phyloP scores from a whole-genome alignment of 306 rosid genomes.

The Chamaecrista fasciculata region DNA sequence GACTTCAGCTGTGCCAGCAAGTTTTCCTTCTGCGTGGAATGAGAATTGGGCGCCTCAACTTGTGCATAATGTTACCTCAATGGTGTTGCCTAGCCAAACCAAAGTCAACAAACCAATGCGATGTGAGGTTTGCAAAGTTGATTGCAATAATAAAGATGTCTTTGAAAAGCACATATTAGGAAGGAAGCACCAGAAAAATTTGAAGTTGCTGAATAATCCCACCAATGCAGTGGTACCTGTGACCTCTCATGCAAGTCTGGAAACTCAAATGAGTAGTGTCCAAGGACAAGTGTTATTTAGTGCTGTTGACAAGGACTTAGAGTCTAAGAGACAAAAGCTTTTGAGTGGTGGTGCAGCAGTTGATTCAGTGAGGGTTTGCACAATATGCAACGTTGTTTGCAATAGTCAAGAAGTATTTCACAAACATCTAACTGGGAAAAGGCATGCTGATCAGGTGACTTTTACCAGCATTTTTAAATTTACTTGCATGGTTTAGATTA shows the following conservation, averaged over 20 bases:
- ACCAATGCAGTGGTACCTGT: constrained; percentile 5
- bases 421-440: constrained; percentile 61
- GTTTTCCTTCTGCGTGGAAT: constrained; percentile 36
- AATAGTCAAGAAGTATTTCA: constrained; percentile 52
- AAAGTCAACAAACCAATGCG: constrained; percentile 29
- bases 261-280: constrained; percentile 26
- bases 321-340: constrained; percentile 45
- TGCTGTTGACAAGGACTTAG: constrained; percentile 32
- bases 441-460: constrained; percentile 63
- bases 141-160: constrained; percentile 44
- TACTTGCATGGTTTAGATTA: not conserved
- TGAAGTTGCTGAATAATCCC: constrained; percentile 35
- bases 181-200: constrained; percentile 50
- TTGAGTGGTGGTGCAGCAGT: constrained; percentile 29
- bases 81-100: constrained; percentile 31
- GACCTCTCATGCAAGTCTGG: constrained; percentile 23
- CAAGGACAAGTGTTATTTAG: constrained; percentile 36
- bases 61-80: constrained; percentile 17
- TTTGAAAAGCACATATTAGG: constrained; percentile 48
- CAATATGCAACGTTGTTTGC: constrained; percentile 53
- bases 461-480: constrained; percentile 15
- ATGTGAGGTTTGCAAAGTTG: constrained; percentile 50
- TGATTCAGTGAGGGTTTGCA: constrained; percentile 50
- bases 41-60: constrained; percentile 33
- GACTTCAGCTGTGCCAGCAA: constrained; percentile 36